Percentiles rank a stretch among this genome's conserved stretches.
These are phyloP conservation scores for Zygnema circumcarinatum DNA, from an alignment of 139 green algal species.

Conservation along the genomic window DNA sequence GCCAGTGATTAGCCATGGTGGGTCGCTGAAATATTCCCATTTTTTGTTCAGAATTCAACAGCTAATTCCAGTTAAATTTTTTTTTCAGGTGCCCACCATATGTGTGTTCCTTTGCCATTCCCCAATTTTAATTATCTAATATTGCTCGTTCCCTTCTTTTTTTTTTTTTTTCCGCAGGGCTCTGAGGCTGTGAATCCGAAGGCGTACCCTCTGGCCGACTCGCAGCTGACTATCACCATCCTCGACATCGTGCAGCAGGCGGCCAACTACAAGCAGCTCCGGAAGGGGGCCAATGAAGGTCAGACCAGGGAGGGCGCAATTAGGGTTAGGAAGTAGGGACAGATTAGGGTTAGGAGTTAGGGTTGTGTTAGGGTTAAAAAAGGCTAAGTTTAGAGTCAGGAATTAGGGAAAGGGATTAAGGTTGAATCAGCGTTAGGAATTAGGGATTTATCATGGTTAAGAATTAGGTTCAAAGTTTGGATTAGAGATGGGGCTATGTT, in stretches of 20 bases:
- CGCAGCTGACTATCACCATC: constrained; percentile 94
- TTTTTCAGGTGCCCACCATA: too few relatives aligned
- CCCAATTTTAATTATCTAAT: background rate
- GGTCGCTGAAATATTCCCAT: background rate
- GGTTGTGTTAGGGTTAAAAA: too few relatives aligned
- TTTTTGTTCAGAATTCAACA: background rate
- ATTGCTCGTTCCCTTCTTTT: background rate
- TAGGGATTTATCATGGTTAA: too few relatives aligned
- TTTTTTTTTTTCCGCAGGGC: constrained; percentile 48
- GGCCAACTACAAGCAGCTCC: constrained; percentile 99
- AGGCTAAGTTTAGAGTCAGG: too few relatives aligned
- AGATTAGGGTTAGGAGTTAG: too few relatives aligned
- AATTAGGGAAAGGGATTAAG: too few relatives aligned
- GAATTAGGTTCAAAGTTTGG: too few relatives aligned
- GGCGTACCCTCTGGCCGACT: constrained; percentile 90
- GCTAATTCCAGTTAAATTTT: background rate
- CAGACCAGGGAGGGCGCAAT: background rate
- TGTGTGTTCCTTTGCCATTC: constrained; percentile 6
- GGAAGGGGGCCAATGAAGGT: constrained; percentile 97
- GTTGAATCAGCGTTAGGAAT: too few relatives aligned
- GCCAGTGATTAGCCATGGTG: constrained; percentile 43
- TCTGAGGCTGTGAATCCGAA: constrained; percentile 94
- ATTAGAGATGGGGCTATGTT: too few relatives aligned
- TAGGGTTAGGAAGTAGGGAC: too few relatives aligned
- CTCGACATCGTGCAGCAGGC: constrained; percentile 99